phyloP scores from a whole-genome alignment of 345 rosid genomes.

The Eucalyptus curtisii region DNA sequence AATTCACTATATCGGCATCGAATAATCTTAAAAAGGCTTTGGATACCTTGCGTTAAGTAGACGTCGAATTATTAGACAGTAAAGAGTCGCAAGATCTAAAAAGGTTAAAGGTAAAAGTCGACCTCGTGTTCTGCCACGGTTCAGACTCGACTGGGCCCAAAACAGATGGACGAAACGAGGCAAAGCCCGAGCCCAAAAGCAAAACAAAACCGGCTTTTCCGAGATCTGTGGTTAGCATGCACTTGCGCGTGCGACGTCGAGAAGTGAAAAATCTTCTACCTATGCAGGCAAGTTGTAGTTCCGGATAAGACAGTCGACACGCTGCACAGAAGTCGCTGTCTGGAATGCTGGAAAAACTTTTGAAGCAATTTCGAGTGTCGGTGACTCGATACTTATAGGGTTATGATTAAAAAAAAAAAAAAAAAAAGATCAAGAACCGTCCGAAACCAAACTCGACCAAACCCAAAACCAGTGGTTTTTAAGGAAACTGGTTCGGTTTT shows the following conservation, averaged over 20 bases:
- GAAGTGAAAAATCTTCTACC: background rate
- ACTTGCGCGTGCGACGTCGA: background rate
- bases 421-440: too few species aligned
- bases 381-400: background rate
- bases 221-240: background rate
- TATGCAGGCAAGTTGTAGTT: background rate
- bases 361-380: background rate
- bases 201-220: background rate
- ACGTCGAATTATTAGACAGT: background rate
- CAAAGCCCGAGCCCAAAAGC: background rate
- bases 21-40: background rate
- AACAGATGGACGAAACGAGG: background rate
- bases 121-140: background rate
- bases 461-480: rapidly evolving
- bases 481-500: rapidly evolving
- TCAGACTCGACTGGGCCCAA: background rate
- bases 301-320: background rate
- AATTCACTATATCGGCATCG: background rate
- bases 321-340: background rate
- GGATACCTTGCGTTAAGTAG: background rate
- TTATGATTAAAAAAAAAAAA: too few species aligned
- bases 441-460: rapidly evolving
- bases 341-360: background rate
- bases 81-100: background rate
- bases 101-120: background rate